Base-by-base conservation (phyloP, 1,284 basidiomycete species). In the Cryptococcus hybrid region DNA sequence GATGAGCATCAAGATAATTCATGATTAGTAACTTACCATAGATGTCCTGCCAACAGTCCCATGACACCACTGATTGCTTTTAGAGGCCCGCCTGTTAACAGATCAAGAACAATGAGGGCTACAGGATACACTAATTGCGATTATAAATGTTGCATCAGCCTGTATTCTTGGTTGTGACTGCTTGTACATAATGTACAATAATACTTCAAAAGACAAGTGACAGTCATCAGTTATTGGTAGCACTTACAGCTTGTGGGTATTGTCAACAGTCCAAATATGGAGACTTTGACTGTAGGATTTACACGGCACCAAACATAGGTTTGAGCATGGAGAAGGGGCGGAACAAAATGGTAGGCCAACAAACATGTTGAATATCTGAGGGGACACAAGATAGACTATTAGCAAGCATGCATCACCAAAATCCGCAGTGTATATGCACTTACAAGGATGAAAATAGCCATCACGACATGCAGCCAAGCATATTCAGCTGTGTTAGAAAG, bases 251-350 rank as follows among this genome's bases (percentile, higher is more conserved):
- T 68, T 0, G 74, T 71, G 5, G 77, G 77, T 5, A 78, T 65
- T 5, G 65, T 70, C 34, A 78, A 39, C 3, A 78, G 59, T 0
- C 77, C 75, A 55, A 78, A 78, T 36, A 78, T 58, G 7, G 67
- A 75, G 11, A 78, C 67, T 48, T 71, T 75, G 47, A 71, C 56
- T 2, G 67, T 71, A 0, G 77, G 70, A 58, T 77, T 73, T 3
- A 71, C 64, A 12, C 70, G 62, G 45, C 70, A 73, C 75, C 75
- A 78, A 0, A 76, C 54, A 51, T 78, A 78, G 12, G 69, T 70
- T 51, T 77, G 70, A 6, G 77, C 73, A 52, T 70, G 67, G 2
- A 77, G 66, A 5, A 77, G 52, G 0, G 63, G 37, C 70, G 64
- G 60, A 77, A 78, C n/a, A 78, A 66, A 76, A 71, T 2, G 67